Base-by-base conservation (phyloP, 202 grass and related monocot species). In the Panicum virgatum region DNA sequence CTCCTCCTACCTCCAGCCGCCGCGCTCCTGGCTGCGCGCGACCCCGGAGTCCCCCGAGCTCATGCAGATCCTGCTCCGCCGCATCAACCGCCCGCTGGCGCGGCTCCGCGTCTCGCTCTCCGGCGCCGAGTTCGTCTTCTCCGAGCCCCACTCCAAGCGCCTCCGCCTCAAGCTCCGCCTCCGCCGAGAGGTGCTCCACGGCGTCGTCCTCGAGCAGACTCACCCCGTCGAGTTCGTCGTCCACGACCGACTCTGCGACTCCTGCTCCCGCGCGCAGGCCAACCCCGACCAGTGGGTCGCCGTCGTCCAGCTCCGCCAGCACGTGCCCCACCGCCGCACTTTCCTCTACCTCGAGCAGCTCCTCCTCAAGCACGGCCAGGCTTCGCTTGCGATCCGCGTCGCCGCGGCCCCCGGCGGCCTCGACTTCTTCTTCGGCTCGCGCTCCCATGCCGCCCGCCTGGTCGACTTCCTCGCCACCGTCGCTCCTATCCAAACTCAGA, bases 121-220 rank as follows among this genome's bases (percentile, higher is more conserved):
- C 66, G 88, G 91, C 75, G 92, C 94, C 56, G 94, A 94, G 86
- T 94, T 97, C 83, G 84, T 92, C 75, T 97, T 94, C 85, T 92
- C 94, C 34, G 94, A 97, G 81, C 94, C 94, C 46, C 94, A 97
- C 84, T 97, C 94, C 84, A 97, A 97, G 88, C 94, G 92, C 81
- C 86, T 97, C 75, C 90, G 88, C 86, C 90, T 97, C 81, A 89
- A 91, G 78, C 86, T 97, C 56, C 88, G 92, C 76, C 88, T 97
- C 82, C 92, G 88, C 73, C 85, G 88, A 62, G 94, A 97, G 90
- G 90, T 87, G 76, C 81, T 91, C 75, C 80, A 92, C 22, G 92
- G 90, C 46, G 69, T 93, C 50, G 80, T 92, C 90, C 88, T 92
- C 65, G 94, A 97, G 86, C 92, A 97, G 74, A 75, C 90, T 12